These are phyloP conservation scores for Wallacemonas sp. DNA, from an alignment of 208 protist species.

Conservation along the genomic window DNA sequence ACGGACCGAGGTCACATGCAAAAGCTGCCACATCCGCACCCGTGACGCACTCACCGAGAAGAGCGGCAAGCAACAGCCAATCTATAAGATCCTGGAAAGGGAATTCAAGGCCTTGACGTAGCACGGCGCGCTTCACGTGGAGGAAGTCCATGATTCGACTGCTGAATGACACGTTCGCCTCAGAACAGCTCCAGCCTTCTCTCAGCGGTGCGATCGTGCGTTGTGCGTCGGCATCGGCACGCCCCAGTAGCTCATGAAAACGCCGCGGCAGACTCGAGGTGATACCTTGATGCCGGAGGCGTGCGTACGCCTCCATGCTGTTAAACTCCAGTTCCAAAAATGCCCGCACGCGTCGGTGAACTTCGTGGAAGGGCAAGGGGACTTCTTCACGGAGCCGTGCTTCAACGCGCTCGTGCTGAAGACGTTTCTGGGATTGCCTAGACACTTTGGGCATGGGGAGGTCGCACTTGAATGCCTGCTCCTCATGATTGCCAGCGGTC, in stretches of 20 bases:
- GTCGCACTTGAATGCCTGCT: neutral
- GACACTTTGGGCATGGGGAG: neutral
- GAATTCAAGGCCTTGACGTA: constrained; percentile 47
- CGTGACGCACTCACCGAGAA: constrained; percentile 43
- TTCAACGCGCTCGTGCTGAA: constrained; percentile 3
- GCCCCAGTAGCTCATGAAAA: constrained; percentile 3
- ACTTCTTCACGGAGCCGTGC: neutral
- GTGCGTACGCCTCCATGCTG: constrained; percentile 1
- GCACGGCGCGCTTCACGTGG: constrained; percentile 34
- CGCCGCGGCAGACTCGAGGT: neutral
- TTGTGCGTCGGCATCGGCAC: constrained; percentile 13
- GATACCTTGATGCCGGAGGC: neutral
- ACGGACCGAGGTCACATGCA: constrained; percentile 31
- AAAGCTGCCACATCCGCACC: constrained; percentile 29
- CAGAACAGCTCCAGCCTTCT: neutral
- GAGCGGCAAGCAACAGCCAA: constrained; percentile 44
- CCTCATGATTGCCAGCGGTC: neutral
- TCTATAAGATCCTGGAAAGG: constrained; percentile 57
- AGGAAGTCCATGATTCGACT: constrained; percentile 49
- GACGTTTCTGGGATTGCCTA: neutral
- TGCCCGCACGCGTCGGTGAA: constrained; percentile 18
- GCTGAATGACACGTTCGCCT: constrained; percentile 19
- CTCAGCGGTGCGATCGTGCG: constrained; percentile 7
- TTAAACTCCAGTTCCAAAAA: constrained; percentile 14
- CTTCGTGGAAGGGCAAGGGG: constrained; percentile 17